These are phyloP conservation scores for Citrus cavaleriei DNA, from an alignment of 345 rosid genomes.

Conservation along the genomic window DNA sequence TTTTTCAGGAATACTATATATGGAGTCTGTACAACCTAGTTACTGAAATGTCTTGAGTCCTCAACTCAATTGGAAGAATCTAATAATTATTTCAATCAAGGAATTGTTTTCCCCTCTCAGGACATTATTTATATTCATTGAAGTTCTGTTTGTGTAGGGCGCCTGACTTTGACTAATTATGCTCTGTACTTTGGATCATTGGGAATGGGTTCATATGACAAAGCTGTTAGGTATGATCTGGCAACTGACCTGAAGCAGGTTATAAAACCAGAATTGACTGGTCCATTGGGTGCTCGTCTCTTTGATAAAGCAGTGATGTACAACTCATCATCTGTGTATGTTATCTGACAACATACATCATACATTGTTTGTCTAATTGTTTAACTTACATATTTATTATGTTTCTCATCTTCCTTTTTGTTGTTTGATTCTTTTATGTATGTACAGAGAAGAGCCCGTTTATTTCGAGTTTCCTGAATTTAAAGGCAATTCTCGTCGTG, in stretches of 20 bases:
- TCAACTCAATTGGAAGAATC: slow-evolving; percentile 6
- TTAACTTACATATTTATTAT: slow-evolving; percentile 3
- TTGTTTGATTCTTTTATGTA: slow-evolving; percentile 1
- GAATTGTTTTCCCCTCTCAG: neutral
- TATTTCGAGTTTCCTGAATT: slow-evolving; percentile 92
- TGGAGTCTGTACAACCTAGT: neutral
- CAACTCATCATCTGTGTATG: slow-evolving; percentile 73
- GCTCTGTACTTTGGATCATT: slow-evolving; percentile 85
- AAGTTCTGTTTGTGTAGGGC: slow-evolving; percentile 51
- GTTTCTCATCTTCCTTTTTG: slow-evolving; percentile 4
- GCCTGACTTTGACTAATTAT: slow-evolving; percentile 75
- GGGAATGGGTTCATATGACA: slow-evolving; percentile 80
- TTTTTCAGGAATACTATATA: neutral
- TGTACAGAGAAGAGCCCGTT: slow-evolving; percentile 67
- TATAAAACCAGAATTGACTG: slow-evolving; percentile 86
- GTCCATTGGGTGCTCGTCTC: slow-evolving; percentile 93
- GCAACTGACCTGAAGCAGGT: slow-evolving; percentile 74
- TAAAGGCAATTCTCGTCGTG: slow-evolving; percentile 86
- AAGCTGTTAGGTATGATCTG: slow-evolving; percentile 78
- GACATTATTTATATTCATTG: slow-evolving; percentile 16
- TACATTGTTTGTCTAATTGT: slow-evolving; percentile 11
- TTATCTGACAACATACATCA: slow-evolving; percentile 19
- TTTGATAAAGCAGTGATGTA: slow-evolving; percentile 97
- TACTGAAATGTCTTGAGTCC: neutral
- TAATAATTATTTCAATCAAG: neutral